Base-by-base conservation (phyloP, 352 stramenopile genomes). In the Thraustochytrium sp. region DNA sequence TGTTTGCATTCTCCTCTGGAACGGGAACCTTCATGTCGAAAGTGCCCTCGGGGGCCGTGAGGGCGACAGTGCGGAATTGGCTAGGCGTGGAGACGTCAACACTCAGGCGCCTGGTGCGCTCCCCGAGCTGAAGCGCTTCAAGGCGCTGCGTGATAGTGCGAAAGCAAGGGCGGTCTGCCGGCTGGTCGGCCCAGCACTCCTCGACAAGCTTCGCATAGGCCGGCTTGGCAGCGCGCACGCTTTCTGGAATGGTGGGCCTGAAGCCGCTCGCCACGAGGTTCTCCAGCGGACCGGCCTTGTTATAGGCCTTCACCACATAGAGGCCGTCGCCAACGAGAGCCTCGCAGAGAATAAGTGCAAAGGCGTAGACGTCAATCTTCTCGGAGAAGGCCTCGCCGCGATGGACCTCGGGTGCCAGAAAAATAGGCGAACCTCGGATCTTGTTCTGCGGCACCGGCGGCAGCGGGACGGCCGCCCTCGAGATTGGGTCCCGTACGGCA, bases 341-440 rank as follows among this genome's bases (percentile, higher is more conserved):
- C 63, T 87, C 85, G 46, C 54, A 86, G 51, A 87, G 62, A 31
- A 87, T 42, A 62, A 87, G 48, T 0, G 59, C 83, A 63, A 87
- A 87, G 23, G 84, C 59, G 49, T 85, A 87, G n/a, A 86, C 78
- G 61, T 87, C 85, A 8, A 87, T 62, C 48, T 85, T 76, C 9
- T 77, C 48, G 53, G n/a, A 38, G 61, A 84, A 84, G 3, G 38
- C 51, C 21, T 85, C 64, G 9, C 82, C 82, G 26, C 55, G 46
- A 38, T 84, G 49, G 31, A 94, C 90, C 84, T 94, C 91, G 2
- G 91, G 91, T 38, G 91, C 90, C 86, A 93, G 93, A 88, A 88
- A 94, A 55, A 95, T 88, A n/a, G 83, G 72, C 26, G 85, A 87
- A 4, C 85, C 85, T 11, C 90, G 63, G 11, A 26, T 1, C 26